Evolutionary conservation across 2,329 filamentous ascomycete genomes (phyloP), one percentile per base, ranked within the genome.

Genomic region (Zopfia rhizophila): DNA sequence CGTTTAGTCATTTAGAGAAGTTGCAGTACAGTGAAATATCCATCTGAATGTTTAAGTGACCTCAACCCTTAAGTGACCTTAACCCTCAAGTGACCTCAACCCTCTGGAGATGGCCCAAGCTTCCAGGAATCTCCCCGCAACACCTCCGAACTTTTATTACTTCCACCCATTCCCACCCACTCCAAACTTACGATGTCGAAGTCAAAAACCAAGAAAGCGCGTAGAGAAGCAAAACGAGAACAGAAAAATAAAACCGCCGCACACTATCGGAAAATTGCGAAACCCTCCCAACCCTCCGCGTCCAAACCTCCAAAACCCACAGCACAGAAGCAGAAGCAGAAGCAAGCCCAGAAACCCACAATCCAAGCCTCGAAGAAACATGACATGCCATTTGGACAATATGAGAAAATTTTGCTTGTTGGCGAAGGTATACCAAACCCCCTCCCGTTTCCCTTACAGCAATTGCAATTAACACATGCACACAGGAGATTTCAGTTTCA

Each of bases 381-480:
- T 17, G 82, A 76, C 3, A 85, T 92, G 16, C 89, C 89, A 12
- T 92, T 93, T 70, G 70, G 78, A 17, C 74, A 81, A 27, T 73
- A 81, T 58, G 84, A 91, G 56, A 75, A 81, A 59, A 90, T 93
- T 53, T 83, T 94, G 5, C 82, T 93, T 3, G 74, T 93, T 38
- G 90, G 90, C 61, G 90, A 94, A 66, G 90, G 77, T 53, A 29
- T 17, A 17, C 6, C 12, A n/a, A n/a, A n/a, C n/a, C n/a, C n/a
- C n/a, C n/a, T n/a, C n/a, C n/a, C n/a, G n/a, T n/a, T n/a, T n/a
- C n/a, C n/a, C n/a, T n/a, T n/a, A n/a, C n/a, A n/a, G n/a, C n/a
- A n/a, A n/a, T n/a, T n/a, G n/a, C n/a, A n/a, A n/a, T n/a, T n/a
- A n/a, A n/a, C n/a, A n/a, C n/a, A n/a, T n/a, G n/a, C n/a, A n/a